Evolutionary conservation across 352 stramenopile species (phyloP), one percentile per base, ranked within the genome.

Genomic region (Phytophthora europaea): DNA sequence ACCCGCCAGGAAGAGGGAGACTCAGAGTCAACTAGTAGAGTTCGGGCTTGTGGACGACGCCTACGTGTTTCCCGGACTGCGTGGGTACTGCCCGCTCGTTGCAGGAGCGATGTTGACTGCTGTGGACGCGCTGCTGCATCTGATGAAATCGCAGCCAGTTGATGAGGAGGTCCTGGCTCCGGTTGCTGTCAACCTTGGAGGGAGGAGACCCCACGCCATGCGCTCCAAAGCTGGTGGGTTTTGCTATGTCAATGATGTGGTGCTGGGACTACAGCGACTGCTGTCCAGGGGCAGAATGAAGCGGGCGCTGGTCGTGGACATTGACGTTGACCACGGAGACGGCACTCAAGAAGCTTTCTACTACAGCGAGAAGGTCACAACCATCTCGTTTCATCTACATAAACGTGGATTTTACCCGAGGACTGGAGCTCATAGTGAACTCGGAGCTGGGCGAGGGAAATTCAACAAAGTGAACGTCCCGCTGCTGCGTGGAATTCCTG

Each of bases 391-490:
- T 16, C 38, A 45, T 45, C 38, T 45, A 45, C 38, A 45, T 16
- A 13, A 45, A 16, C 38, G 13, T 45, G 36, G 36, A 18, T 45
- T 45, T 16, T 45, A n/a, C 4, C 36, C 36, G 6, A 13, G 36
- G 36, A 45, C 36, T 45, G 13, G 36, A 18, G 36, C 12, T 45
- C 3, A 4, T 16, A 45, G 16, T 15, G 72, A 78, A 23, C 58
- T 67, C 31, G 84, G 84, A 5, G 40, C 52, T 9, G 77, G 71
- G 0, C 68, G 70, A 40, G 81, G 84, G 8, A 82, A 81, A 50
- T 48, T 76, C 67, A 70, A 80, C 55, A 91, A 87, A 47, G 56
- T 95, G 12, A 95, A 95, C 61, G 69, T 94, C 6, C 85, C 87
- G 16, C 26, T 94, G 26, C 79, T 76, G 33, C 75, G 80, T 61